A percentile compares a stretch with the other conserved stretches of the same genome.
Conservation (phyloP, 129 eudicot species). For the Heracleum sosnowskyi region DNA sequence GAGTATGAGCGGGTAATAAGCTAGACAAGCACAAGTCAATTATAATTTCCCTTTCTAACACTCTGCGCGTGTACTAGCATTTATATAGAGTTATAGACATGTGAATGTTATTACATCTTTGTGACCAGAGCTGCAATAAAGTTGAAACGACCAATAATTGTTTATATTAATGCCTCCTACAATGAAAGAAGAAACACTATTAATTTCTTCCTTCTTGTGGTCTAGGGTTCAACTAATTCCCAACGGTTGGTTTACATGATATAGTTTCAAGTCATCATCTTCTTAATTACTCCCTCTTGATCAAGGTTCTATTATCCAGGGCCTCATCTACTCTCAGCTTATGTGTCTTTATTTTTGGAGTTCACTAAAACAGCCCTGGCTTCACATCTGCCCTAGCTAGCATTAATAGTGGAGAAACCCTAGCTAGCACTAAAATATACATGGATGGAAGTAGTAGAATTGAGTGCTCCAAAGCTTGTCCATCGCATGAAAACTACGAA, state of each 20-base stretch:
- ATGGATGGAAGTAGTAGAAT: slow-evolving; percentile 49
- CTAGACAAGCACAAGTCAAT: too few relatives aligned
- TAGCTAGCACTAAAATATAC: not conserved
- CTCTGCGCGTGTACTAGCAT: slow-evolving; percentile 23
- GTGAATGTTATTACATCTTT: not conserved
- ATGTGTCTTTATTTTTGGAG: not conserved
- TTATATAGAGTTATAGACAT: slow-evolving; percentile 11
- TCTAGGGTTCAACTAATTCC: slow-evolving; percentile 53
- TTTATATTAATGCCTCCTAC: slow-evolving; percentile 14
- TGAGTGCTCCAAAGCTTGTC: slow-evolving; percentile 39
- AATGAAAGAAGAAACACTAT: slow-evolving; percentile 22
- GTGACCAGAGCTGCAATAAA: not conserved
- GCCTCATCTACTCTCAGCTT: not conserved
- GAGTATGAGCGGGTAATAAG: too few relatives aligned
- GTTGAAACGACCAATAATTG: slow-evolving; percentile 23
- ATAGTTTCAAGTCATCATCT: not conserved
- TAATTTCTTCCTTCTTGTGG: slow-evolving; percentile 26
- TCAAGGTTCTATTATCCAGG: not conserved
- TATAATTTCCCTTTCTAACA: not conserved
- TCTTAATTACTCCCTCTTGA: not conserved
- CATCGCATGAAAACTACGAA: slow-evolving; percentile 35
- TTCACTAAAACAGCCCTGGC: not conserved
- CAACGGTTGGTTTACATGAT: not conserved
- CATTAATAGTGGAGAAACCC: slow-evolving; percentile 2
- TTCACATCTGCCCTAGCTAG: not conserved